Evolutionary conservation across 352 stramenopile genomes (phyloP), one percentile per base, ranked within the genome.

Genomic region (Pelagophyceae sp.): DNA sequence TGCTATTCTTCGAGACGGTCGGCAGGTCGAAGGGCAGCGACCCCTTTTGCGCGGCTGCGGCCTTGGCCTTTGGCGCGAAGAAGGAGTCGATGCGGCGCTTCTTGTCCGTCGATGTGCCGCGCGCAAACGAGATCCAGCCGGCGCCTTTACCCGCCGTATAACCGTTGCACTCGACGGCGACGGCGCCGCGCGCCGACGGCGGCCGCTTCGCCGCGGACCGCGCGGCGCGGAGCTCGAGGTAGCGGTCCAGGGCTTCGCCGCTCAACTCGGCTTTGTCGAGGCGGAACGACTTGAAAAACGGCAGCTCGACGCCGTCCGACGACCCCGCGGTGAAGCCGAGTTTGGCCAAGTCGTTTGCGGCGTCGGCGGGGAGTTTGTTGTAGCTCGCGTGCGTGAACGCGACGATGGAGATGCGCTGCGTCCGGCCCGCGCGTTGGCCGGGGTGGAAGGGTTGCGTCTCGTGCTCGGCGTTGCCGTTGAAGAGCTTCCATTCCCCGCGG

Each of bases 391-490:
- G 67, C 17, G 67, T 37, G 37, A 74, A 74, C 15, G 67, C 67
- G 33, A 74, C 58, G 38, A 74, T 60, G 20, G 67, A 74, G 27
- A 74, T 74, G 35, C 67, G 33, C 38, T 74, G 35, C 3, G 35
- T 37, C 11, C 11, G 29, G 23, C 58, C 58, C 58, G 58, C 58
- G 23, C 27, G 58, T 27, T 11, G 29, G 23, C 15, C 15, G 5
- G 58, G 58, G 3, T 58, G 29, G 38, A 74, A 74, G 38, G 33
- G 35, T 37, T 74, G 15, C 67, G 67, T 74, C 35, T 5, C 33
- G 67, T 74, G 67, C 67, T 74, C 67, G 15, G 11, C 29, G 67
- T 74, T 74, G 2, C 67, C 67, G 67, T 74, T 37, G 67, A 74
- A 74, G 35, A 74, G 67, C 20, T 27, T 37, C 67, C 67, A 74